Evolutionary conservation across 1,284 basidiomycete species (phyloP).

Genomic region (Rhodofomes roseus): DNA sequence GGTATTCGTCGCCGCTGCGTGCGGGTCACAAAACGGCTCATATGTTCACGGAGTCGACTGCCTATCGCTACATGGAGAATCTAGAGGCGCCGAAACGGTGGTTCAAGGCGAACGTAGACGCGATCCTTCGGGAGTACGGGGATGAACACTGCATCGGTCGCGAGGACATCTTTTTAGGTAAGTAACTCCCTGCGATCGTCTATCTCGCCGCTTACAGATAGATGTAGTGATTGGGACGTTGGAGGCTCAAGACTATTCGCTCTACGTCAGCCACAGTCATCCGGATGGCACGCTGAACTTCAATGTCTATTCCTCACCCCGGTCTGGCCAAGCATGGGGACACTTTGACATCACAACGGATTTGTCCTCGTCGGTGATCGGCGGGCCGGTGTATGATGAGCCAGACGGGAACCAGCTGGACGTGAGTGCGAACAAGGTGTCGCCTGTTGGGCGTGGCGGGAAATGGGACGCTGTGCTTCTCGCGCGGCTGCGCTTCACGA

Average conservation of each 20-base stretch:
- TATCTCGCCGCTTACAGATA: not conserved
- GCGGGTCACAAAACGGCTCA: constrained; percentile 63
- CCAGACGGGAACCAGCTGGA: not conserved
- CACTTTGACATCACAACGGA: constrained; percentile 53
- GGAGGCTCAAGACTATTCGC: constrained; percentile 60
- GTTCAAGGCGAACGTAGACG: constrained; percentile 67
- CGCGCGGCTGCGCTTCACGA: constrained; percentile 52
- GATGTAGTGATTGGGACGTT: constrained; percentile 65
- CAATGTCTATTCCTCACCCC: constrained; percentile 56
- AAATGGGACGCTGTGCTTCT: constrained; percentile 44
- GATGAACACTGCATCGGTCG: constrained; percentile 51
- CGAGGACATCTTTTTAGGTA: constrained; percentile 71
- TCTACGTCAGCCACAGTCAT: constrained; percentile 69
- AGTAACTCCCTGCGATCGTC: constrained; percentile 20
- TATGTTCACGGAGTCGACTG: constrained; percentile 62
- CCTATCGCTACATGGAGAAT: constrained; percentile 62
- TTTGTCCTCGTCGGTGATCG: constrained; percentile 31
- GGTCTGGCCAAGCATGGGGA: constrained; percentile 60
- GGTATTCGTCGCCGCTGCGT: constrained; percentile 56
- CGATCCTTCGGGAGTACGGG: constrained; percentile 55
- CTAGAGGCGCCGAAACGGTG: constrained; percentile 62
- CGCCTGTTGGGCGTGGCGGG: constrained; percentile 4
- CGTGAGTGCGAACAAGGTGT: constrained; percentile 9
- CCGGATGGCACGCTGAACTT: constrained; percentile 64
- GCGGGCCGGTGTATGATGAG: constrained; percentile 20